A percentile compares a stretch with the other conserved stretches of the same genome.
These are phyloP conservation scores for Tolypocladium tundrense DNA, from an alignment of 2,329 filamentous ascomycete genomes.

Conservation along the genomic window DNA sequence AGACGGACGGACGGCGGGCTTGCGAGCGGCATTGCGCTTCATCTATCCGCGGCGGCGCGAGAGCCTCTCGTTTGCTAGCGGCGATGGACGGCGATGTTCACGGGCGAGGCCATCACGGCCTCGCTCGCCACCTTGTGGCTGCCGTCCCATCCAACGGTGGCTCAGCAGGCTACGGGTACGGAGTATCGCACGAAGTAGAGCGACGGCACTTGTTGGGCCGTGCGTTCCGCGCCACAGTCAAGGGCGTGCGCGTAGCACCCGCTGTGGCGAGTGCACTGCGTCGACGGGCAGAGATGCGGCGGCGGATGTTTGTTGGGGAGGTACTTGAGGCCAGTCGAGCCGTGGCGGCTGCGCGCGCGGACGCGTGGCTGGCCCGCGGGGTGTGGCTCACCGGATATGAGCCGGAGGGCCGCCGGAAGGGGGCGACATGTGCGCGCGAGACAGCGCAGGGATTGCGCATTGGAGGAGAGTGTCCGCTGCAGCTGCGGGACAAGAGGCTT, in stretches of 20 bases:
- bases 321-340: background rate
- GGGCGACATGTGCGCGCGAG: background rate
- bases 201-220: background rate
- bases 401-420: background rate
- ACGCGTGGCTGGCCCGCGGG: background rate
- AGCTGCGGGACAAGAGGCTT: background rate
- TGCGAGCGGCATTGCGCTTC: background rate
- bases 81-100: too few species aligned
- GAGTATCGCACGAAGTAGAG: too few species aligned
- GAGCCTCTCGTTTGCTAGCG: background rate
- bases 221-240: background rate
- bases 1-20: background rate
- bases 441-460: background rate
- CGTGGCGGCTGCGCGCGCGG: background rate
- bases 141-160: background rate
- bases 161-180: background rate
- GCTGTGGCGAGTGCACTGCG: background rate
- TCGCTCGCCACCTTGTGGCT: background rate
- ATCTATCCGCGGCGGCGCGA: background rate
- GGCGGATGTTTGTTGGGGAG: background rate
- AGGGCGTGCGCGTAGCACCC: background rate
- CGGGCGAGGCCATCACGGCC: background rate
- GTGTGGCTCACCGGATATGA: conserved; percentile 1
- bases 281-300: too few species aligned
- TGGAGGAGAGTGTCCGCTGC: too few species aligned